phyloP scores from a whole-genome alignment of 2,329 filamentous ascomycete genomes.

The Scolecobasidium constrictum region DNA sequence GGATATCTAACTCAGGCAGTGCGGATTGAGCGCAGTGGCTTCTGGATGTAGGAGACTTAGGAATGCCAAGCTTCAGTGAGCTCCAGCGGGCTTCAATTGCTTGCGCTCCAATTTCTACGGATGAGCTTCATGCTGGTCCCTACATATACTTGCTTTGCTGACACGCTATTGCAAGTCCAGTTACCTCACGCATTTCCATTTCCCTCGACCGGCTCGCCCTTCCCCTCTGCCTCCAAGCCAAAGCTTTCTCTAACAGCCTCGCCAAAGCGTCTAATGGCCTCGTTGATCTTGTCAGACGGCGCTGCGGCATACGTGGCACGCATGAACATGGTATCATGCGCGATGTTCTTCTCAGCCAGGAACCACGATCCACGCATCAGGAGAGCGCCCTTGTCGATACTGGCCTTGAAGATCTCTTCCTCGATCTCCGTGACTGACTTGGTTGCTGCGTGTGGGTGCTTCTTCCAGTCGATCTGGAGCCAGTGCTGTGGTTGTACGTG shows the following conservation, averaged over 20 bases:
- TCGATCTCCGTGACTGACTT: constrained; percentile 57
- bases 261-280: constrained; percentile 54
- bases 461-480: constrained; percentile 56
- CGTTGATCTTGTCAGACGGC: constrained; percentile 38
- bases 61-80: too few species aligned
- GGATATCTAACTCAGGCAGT: too few species aligned
- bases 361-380: constrained; percentile 88
- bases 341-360: constrained; percentile 55
- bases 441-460: constrained; percentile 47
- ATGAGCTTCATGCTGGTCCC: too few species aligned
- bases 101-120: too few species aligned
- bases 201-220: background rate
- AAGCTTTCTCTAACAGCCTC: constrained; percentile 57
- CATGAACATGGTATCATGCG: constrained; percentile 64
- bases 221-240: constrained; percentile 26
- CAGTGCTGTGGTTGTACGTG: constrained; percentile 44
- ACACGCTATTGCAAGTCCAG: too few species aligned
- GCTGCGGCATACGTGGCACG: constrained; percentile 83
- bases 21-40: too few species aligned
- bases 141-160: too few species aligned
- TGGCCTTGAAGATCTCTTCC: constrained; percentile 71
- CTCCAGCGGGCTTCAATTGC: too few species aligned
- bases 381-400: constrained; percentile 67
- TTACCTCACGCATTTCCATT: constrained; percentile 1
- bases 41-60: too few species aligned